These are phyloP conservation scores for Astrocystis sublimbata DNA, from an alignment of 495 filamentous ascomycete species.

Conservation along the genomic window DNA sequence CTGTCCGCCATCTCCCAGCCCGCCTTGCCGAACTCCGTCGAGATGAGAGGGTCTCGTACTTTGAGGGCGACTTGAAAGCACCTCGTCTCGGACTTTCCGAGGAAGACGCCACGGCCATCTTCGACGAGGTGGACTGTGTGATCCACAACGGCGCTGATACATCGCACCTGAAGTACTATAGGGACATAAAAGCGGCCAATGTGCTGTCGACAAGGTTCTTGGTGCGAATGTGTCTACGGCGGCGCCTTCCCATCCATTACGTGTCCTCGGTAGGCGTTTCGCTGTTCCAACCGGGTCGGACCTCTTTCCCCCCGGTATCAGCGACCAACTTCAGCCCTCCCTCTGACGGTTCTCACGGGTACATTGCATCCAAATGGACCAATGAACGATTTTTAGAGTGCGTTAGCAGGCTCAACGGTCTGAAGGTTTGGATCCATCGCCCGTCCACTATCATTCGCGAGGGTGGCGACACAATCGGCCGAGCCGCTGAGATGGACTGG, in stretches of 20 bases:
- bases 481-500: not conserved
- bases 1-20: not conserved
- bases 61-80: conserved; percentile 42
- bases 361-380: not conserved
- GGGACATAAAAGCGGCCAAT: conserved; percentile 42
- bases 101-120: conserved; percentile 26
- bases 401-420: not conserved
- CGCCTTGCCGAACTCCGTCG: not conserved
- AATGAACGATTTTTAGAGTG: not conserved
- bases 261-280: conserved; percentile 41
- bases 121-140: conserved; percentile 45
- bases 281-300: not conserved
- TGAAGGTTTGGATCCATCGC: conserved; percentile 39
- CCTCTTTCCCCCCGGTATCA: not conserved
- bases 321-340: not conserved
- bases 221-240: conserved; percentile 30
- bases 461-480: not conserved
- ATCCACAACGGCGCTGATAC: conserved; percentile 57
- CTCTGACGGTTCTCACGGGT: not conserved
- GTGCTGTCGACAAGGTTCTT: conserved; percentile 48
- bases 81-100: conserved; percentile 44
- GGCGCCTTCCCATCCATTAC: conserved; percentile 51
- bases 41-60: conserved; percentile 16
- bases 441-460: not conserved
- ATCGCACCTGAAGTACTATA: conserved; percentile 52